A percentile compares a stretch with the other conserved stretches of the same genome.
Conservation (phyloP, 768 basidiomycete genomes). For the Boletus sp. region DNA sequence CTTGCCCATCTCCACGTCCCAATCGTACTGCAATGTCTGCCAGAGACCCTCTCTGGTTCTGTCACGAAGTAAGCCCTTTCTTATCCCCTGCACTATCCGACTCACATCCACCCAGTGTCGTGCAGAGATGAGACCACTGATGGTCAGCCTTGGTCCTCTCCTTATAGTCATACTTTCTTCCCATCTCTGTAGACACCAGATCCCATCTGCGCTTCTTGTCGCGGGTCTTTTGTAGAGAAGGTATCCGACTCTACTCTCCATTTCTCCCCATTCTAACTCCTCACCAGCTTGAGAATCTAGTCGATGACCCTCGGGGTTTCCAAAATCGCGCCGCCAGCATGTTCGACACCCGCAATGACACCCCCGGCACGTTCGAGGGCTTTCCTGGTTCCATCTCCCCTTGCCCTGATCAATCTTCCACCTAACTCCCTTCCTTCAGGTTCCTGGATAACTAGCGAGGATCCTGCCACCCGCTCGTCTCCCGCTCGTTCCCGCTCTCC, state of each 20-base stretch:
- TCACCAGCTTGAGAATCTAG: constrained; percentile 65
- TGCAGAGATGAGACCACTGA: constrained; percentile 84
- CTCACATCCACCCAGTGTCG: constrained; percentile 55
- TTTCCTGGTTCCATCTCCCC: constrained; percentile 35
- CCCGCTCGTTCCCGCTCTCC: constrained; percentile 15
- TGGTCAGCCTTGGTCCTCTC: constrained; percentile 45
- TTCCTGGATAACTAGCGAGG: not conserved
- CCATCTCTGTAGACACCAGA: constrained; percentile 59
- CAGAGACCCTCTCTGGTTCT: constrained; percentile 75
- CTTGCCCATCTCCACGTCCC: constrained; percentile 1
- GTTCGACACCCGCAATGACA: constrained; percentile 25
- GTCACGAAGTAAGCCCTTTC: constrained; percentile 54
- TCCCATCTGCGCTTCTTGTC: constrained; percentile 80
- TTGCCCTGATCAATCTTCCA: not conserved
- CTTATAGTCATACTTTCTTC: not conserved
- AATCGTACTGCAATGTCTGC: constrained; percentile 44
- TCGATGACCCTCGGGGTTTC: constrained; percentile 74
- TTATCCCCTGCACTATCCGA: not conserved
- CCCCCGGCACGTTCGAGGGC: constrained; percentile 42
- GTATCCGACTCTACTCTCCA: constrained; percentile 22
- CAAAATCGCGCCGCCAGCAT: constrained; percentile 35
- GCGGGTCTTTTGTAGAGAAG: constrained; percentile 80
- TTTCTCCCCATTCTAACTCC: not conserved
- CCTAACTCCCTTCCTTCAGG: constrained; percentile 6
- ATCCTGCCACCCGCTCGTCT: not conserved